Conservation (phyloP, 176 grass and related monocot genomes). For the Eleusine coracana region DNA sequence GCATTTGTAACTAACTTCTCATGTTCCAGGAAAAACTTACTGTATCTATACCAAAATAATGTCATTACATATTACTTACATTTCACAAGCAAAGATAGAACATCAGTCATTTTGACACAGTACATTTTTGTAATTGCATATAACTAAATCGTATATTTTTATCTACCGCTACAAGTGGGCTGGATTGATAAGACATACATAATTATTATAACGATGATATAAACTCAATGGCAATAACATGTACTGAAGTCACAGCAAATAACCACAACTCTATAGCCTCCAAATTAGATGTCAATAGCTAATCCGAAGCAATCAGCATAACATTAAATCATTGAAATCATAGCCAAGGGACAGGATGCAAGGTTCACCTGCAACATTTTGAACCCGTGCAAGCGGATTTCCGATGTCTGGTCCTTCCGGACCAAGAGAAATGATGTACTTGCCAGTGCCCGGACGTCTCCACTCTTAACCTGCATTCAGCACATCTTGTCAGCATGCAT, state of each 20-base stretch:
- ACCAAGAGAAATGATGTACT: slow-evolving; percentile 88
- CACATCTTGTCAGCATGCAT: background rate
- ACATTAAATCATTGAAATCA: slow-evolving; percentile 34
- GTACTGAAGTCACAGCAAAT: background rate
- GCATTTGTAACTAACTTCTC: background rate
- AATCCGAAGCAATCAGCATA: slow-evolving; percentile 4
- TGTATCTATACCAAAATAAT: background rate
- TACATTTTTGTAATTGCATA: slow-evolving; percentile 2
- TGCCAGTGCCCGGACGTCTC: slow-evolving; percentile 72
- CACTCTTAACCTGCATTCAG: slow-evolving; percentile 71
- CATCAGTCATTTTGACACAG: background rate
- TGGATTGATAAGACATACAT: background rate
- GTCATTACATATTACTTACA: background rate
- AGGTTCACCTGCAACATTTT: slow-evolving; percentile 94
- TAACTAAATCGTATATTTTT: background rate
- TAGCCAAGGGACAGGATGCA: slow-evolving; percentile 17
- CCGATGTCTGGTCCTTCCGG: slow-evolving; percentile 72
- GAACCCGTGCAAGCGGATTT: slow-evolving; percentile 90
- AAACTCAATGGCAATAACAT: background rate
- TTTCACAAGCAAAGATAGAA: background rate
- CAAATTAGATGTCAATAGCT: background rate
- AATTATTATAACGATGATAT: background rate
- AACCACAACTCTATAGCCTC: background rate
- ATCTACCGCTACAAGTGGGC: background rate
- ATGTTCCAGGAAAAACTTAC: background rate